Evolutionary conservation across 441 rosid genomes (phyloP).

Genomic region (Manihot esculenta): DNA sequence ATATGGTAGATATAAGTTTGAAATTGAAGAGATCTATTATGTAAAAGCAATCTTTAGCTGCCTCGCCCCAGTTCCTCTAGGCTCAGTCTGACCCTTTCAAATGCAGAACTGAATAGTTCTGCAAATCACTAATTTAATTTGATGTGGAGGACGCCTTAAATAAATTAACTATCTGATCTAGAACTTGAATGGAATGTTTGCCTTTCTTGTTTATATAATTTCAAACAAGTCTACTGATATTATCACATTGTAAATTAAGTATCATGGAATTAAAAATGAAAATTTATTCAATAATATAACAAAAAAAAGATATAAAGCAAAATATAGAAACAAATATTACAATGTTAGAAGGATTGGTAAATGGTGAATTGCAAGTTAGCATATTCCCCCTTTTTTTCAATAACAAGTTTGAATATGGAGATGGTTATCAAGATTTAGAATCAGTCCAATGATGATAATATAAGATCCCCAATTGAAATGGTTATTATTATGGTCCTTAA

Average conservation of each 20-base stretch:
- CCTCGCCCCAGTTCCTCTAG: neutral
- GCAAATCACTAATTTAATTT: neutral
- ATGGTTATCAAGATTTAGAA: neutral
- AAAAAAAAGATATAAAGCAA: neutral
- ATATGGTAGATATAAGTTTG: neutral
- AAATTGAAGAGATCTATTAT: neutral
- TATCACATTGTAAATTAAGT: neutral
- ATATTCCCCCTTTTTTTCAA: neutral
- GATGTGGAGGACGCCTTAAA: neutral
- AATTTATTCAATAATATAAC: neutral
- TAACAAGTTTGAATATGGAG: neutral
- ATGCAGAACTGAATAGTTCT: neutral
- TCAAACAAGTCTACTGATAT: neutral
- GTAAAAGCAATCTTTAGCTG: neutral
- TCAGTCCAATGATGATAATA: neutral
- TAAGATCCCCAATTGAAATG: neutral
- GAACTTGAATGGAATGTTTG: neutral
- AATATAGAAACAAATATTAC: neutral
- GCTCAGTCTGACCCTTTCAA: neutral
- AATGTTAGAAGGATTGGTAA: neutral
- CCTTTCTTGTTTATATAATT: neutral
- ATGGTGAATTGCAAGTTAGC: neutral
- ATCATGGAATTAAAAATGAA: neutral
- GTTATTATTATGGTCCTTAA: neutral
- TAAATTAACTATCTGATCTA: neutral